These are phyloP conservation scores for Kurtzmaniella fragi DNA, from an alignment of 805 yeast species.

Conservation along the genomic window DNA sequence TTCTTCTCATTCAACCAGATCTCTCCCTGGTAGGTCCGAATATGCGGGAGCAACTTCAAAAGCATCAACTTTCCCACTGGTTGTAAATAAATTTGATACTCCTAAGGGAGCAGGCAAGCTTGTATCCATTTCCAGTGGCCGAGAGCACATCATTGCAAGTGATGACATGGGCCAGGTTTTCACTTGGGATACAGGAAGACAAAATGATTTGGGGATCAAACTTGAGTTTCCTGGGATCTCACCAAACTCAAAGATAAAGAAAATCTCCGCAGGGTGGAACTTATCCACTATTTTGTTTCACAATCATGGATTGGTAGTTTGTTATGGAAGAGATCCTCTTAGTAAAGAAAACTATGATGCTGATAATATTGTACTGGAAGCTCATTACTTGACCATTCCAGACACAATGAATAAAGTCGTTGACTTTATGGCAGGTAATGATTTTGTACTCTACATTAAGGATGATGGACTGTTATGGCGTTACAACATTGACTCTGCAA, in stretches of 20 bases:
- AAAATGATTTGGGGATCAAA: conserved; percentile 32
- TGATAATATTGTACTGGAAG: conserved; percentile 17
- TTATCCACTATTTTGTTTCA: conserved; percentile 45
- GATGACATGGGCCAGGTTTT: conserved; percentile 46
- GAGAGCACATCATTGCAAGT: conserved; percentile 59
- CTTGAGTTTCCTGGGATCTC: conserved; percentile 31
- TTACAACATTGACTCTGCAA: conserved; percentile 21
- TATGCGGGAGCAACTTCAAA: too few relatives aligned
- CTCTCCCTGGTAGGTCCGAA: too few relatives aligned
- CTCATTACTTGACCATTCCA: conserved; percentile 38
- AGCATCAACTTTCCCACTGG: conserved; percentile 9
- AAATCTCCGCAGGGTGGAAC: conserved; percentile 67
- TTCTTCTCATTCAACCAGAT: too few relatives aligned
- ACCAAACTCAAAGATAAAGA: conserved; percentile 20
- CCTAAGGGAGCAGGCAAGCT: conserved; percentile 26
- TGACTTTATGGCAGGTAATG: conserved; percentile 56
- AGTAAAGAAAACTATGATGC: conserved; percentile 14
- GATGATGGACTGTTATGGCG: conserved; percentile 36
- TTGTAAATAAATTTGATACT: conserved; percentile 17
- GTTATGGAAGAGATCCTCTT: conserved; percentile 38
- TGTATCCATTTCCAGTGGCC: conserved; percentile 53
- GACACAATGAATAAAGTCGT: conserved; percentile 33
- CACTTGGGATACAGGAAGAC: conserved; percentile 55
- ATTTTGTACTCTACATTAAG: conserved; percentile 46
- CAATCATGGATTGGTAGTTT: conserved; percentile 51